A percentile compares a stretch with the other conserved stretches of the same genome.
phyloP scores from a whole-genome alignment of 768 basidiomycete species.

The Amanita molliuscula region DNA sequence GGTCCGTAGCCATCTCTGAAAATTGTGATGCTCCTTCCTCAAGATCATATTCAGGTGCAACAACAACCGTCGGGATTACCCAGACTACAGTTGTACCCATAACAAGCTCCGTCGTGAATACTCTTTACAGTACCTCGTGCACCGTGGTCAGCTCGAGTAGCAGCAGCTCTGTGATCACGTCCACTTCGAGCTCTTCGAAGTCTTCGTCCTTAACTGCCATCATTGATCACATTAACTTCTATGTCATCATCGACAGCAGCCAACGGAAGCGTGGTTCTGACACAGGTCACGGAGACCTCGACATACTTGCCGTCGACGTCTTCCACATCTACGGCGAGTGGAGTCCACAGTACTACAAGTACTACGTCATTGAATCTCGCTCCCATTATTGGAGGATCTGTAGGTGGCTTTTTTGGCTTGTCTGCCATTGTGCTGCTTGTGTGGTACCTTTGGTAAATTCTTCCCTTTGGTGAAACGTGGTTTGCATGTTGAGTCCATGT shows the following conservation, averaged over 20 bases:
- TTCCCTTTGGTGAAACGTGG: slow-evolving; percentile 1
- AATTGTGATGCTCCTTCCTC: neutral
- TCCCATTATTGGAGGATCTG: slow-evolving; percentile 18
- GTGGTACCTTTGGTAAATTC: slow-evolving; percentile 17
- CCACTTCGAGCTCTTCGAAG: neutral
- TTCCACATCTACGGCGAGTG: neutral
- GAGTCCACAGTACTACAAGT: neutral
- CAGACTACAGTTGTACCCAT: slow-evolving; percentile 12
- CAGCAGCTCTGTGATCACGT: neutral
- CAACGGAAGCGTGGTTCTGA: slow-evolving; percentile 4
- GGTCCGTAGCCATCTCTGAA: slow-evolving; percentile 9
- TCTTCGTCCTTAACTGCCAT: slow-evolving; percentile 1
- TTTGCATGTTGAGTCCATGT: neutral
- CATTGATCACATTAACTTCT: slow-evolving; percentile 6
- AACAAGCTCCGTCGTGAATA: slow-evolving; percentile 11
- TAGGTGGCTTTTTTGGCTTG: slow-evolving; percentile 17
- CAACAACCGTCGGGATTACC: slow-evolving; percentile 12
- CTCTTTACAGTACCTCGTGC: slow-evolving; percentile 18
- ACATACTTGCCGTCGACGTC: slow-evolving; percentile 1
- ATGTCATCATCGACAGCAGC: slow-evolving; percentile 7
- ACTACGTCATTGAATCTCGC: slow-evolving; percentile 9
- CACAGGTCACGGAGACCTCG: slow-evolving; percentile 5
- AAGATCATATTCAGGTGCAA: slow-evolving; percentile 8
- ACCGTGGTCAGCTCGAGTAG: slow-evolving; percentile 1
- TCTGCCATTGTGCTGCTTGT: slow-evolving; percentile 15